These are phyloP conservation scores for Jackrogersella minutella DNA, from an alignment of 495 filamentous ascomycete genomes.

Conservation along the genomic window DNA sequence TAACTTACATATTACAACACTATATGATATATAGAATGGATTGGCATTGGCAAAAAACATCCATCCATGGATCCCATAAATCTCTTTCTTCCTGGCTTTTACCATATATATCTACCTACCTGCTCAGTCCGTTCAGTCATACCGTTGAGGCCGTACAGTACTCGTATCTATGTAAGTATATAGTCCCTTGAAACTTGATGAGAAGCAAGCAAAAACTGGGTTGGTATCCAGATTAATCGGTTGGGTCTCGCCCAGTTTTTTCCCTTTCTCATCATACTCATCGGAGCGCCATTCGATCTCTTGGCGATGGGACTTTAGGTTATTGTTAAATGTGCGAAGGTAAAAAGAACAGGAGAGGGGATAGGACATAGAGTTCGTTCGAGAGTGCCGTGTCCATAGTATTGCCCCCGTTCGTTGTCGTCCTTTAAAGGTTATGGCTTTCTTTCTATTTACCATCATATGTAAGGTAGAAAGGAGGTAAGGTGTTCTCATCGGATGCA, in stretches of 20 bases:
- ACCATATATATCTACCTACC: background rate
- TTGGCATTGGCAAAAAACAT: background rate
- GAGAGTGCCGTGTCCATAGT: conserved; percentile 28
- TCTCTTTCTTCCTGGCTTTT: background rate
- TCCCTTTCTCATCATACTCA: conserved; percentile 12
- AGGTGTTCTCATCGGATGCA: conserved; percentile 1
- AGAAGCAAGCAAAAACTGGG: conserved; percentile 14
- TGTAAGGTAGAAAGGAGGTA: background rate
- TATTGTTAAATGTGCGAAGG: conserved; percentile 41
- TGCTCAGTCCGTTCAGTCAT: background rate
- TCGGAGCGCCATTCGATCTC: conserved; percentile 39
- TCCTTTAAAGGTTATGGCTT: background rate
- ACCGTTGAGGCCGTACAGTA: conserved; percentile 2
- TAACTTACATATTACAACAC: background rate
- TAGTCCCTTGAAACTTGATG: conserved; percentile 7
- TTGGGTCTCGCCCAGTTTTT: conserved; percentile 36
- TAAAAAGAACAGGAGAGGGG: conserved; percentile 1
- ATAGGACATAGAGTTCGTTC: background rate
- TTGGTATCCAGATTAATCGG: conserved; percentile 26
- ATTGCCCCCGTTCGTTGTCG: conserved; percentile 11
- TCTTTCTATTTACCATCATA: conserved; percentile 3
- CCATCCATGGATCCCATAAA: background rate
- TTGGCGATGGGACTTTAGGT: conserved; percentile 43
- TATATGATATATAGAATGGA: conserved; percentile 2
- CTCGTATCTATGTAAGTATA: background rate